Percentiles rank a stretch among this genome's conserved stretches.
These are phyloP conservation scores for Veloboletus limbatus DNA, from an alignment of 1,284 basidiomycete species.

Conservation along the genomic window DNA sequence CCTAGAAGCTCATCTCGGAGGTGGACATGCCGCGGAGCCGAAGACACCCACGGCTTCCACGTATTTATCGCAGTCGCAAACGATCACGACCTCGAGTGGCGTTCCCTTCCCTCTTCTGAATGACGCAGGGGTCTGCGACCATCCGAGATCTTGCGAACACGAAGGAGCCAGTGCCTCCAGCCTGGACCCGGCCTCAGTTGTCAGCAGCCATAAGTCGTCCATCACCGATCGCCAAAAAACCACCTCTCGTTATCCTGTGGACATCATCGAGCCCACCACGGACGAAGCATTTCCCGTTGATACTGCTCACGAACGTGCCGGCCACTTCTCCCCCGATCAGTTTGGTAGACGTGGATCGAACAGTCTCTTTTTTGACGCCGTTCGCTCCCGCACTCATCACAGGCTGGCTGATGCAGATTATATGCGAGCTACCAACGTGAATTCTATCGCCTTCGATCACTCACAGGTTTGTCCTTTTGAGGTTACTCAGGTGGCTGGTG, in stretches of 20 bases:
- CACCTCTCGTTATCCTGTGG: conserved; percentile 17
- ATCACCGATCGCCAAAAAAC: conserved; percentile 23
- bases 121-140: conserved; percentile 22
- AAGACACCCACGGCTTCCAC: conserved; percentile 37
- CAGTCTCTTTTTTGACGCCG: conserved; percentile 31
- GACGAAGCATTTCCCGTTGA: conserved; percentile 19
- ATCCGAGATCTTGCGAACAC: conserved; percentile 24
- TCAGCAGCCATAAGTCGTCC: conserved; percentile 12
- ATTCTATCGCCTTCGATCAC: conserved; percentile 21
- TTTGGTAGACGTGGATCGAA: conserved; percentile 35
- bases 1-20: conserved; percentile 31
- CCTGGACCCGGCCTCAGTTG: conserved; percentile 12
- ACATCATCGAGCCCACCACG: conserved; percentile 16
- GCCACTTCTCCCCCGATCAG: conserved; percentile 20
- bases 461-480: conserved; percentile 26
- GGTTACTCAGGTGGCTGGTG: conserved; percentile 21
- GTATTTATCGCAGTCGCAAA: conserved; percentile 35
- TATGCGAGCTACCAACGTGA: conserved; percentile 22
- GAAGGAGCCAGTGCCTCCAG: conserved; percentile 18
- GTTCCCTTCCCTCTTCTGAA: conserved; percentile 35
- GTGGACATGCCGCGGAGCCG: conserved; percentile 36
- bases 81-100: conserved; percentile 20
- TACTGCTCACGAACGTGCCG: conserved; percentile 11
- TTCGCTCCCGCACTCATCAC: conserved; percentile 29
- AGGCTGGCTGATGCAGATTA: conserved; percentile 26